Percentiles rank a stretch among this genome's conserved stretches.
Evolutionary conservation across 2,329 filamentous ascomycete species (phyloP).

Genomic region (Coleophoma crateriformis): DNA sequence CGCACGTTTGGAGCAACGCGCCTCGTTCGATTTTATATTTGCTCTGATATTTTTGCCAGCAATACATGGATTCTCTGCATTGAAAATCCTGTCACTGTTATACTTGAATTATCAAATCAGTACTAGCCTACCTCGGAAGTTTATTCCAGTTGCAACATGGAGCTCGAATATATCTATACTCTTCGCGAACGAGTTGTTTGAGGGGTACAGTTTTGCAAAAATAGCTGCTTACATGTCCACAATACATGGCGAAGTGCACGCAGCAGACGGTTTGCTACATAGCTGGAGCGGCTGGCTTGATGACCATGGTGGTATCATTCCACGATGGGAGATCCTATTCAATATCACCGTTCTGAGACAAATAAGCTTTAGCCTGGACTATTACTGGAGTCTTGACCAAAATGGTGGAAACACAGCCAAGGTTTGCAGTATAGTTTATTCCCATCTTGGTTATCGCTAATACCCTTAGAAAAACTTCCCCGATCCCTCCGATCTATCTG

Average conservation of each 20-base stretch:
- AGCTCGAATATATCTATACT: slow-evolving; percentile 79
- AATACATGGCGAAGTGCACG: not conserved
- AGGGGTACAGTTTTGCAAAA: slow-evolving; percentile 68
- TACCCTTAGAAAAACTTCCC: slow-evolving; percentile 87
- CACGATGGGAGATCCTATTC: slow-evolving; percentile 92
- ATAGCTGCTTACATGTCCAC: slow-evolving; percentile 49
- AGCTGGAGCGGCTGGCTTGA: slow-evolving; percentile 69
- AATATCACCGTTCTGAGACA: slow-evolving; percentile 90
- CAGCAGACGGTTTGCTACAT: slow-evolving; percentile 5
- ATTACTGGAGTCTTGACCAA: slow-evolving; percentile 81
- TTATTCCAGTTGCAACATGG: slow-evolving; percentile 77
- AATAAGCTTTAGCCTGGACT: slow-evolving; percentile 95
- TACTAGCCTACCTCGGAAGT: slow-evolving; percentile 62
- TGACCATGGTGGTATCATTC: slow-evolving; percentile 71
- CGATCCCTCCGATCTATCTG: slow-evolving; percentile 79
- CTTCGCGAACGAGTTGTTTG: slow-evolving; percentile 82
- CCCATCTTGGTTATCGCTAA: slow-evolving; percentile 43
- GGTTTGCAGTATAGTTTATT: slow-evolving; percentile 43
- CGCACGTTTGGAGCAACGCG: slow-evolving; percentile 59
- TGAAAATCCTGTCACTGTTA: slow-evolving; percentile 79
- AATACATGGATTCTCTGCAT: slow-evolving; percentile 77
- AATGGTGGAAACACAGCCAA: slow-evolving; percentile 64
- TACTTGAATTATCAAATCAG: slow-evolving; percentile 77
- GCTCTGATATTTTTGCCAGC: slow-evolving; percentile 71
- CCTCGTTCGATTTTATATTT: slow-evolving; percentile 79